A percentile compares a stretch with the other conserved stretches of the same genome.
Evolutionary conservation across 129 eudicot genomes (phyloP).

Genomic region (Silybum marianum): DNA sequence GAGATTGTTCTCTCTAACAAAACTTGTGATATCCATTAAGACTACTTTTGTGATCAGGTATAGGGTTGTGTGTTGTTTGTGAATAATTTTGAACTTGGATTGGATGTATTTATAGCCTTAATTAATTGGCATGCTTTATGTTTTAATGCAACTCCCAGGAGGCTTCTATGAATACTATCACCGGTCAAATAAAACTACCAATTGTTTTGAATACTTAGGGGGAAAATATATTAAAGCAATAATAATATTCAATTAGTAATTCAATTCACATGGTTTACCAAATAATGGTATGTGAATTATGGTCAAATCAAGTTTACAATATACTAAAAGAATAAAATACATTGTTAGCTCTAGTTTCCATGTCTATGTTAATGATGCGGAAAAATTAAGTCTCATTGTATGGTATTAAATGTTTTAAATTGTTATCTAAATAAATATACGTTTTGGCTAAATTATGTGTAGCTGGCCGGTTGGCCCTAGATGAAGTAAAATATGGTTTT

Average conservation of each 20-base stretch:
- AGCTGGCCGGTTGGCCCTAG: too few species aligned
- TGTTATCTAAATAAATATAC: too few species aligned
- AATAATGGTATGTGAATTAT: neutral
- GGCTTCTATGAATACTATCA: neutral
- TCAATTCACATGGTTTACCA: neutral
- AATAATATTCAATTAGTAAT: too few species aligned
- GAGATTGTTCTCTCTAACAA: neutral
- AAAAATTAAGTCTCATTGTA: too few species aligned
- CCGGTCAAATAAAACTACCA: neutral
- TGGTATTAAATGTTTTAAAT: too few species aligned
- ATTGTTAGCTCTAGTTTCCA: too few species aligned
- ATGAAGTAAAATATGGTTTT: too few species aligned
- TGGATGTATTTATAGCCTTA: neutral
- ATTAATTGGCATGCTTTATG: neutral
- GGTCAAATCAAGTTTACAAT: too few species aligned
- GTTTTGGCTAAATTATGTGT: too few species aligned
- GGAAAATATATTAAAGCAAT: too few species aligned
- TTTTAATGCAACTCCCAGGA: neutral
- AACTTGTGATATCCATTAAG: neutral
- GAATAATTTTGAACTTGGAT: neutral
- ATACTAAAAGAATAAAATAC: too few species aligned
- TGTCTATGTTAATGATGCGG: too few species aligned
- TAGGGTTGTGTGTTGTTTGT: neutral
- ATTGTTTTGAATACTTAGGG: neutral
- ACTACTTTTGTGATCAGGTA: neutral